Percentiles rank a stretch among this genome's conserved stretches.
phyloP scores from a whole-genome alignment of 768 basidiomycete species.

The Naganishia kalamii region DNA sequence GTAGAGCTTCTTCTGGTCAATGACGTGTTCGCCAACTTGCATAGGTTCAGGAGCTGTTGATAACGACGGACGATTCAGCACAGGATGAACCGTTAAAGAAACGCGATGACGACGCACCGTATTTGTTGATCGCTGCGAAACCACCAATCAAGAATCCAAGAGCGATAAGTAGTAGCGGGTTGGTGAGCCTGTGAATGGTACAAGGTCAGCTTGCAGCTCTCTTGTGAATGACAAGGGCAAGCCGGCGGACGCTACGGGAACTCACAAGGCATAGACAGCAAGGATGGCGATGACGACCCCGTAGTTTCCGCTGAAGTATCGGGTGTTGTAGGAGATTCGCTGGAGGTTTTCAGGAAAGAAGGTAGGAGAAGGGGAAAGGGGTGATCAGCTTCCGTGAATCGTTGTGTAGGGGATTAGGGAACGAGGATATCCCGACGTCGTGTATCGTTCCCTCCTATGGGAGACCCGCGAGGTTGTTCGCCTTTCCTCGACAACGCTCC shows the following conservation, averaged over 20 bases:
- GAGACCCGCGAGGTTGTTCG: too few species aligned
- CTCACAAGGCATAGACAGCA: slow-evolving; percentile 74
- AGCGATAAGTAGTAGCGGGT: slow-evolving; percentile 72
- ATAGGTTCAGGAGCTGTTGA: slow-evolving; percentile 70
- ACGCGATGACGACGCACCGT: slow-evolving; percentile 55
- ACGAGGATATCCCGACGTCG: too few species aligned
- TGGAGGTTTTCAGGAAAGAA: neutral
- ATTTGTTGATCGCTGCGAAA: slow-evolving; percentile 80
- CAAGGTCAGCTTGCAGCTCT: neutral
- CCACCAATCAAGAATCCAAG: slow-evolving; percentile 84
- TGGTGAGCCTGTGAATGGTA: slow-evolving; percentile 59
- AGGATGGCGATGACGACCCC: slow-evolving; percentile 81
- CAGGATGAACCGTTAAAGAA: neutral
- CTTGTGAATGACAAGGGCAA: neutral
- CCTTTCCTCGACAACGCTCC: too few species aligned
- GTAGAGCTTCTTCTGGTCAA: slow-evolving; percentile 88
- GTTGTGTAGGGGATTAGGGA: too few species aligned
- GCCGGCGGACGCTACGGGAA: slow-evolving; percentile 28
- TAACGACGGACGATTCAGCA: neutral
- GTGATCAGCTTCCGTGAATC: slow-evolving; percentile 14
- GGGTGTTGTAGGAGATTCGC: slow-evolving; percentile 62
- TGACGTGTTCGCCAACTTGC: slow-evolving; percentile 68
- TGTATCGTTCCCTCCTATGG: too few species aligned
- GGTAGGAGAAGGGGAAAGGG: neutral
- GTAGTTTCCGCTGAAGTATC: slow-evolving; percentile 68